These are phyloP conservation scores for Claviceps pusilla DNA, from an alignment of 2,329 filamentous ascomycete genomes.

Conservation along the genomic window DNA sequence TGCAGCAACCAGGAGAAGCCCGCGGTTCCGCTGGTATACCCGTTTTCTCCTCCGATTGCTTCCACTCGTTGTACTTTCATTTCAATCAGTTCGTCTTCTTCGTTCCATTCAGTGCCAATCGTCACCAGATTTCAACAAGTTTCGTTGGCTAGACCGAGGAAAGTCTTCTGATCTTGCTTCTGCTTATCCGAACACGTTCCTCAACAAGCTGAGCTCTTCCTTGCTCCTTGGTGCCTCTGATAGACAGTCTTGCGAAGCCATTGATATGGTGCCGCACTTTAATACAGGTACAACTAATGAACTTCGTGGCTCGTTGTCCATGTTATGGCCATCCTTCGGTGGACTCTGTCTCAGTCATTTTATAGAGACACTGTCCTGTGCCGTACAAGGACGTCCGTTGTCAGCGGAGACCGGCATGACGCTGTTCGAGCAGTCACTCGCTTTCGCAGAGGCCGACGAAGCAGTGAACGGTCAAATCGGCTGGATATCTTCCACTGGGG, in stretches of 20 bases:
- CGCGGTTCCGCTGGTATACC: slow-evolving; percentile 60
- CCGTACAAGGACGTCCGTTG: slow-evolving; percentile 66
- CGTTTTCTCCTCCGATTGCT: slow-evolving; percentile 55
- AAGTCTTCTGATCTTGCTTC: slow-evolving; percentile 56
- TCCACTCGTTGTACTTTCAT: slow-evolving; percentile 54
- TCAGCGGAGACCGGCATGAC: slow-evolving; percentile 90
- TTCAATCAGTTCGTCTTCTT: slow-evolving; percentile 56
- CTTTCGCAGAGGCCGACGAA: slow-evolving; percentile 88
- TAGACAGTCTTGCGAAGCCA: slow-evolving; percentile 56
- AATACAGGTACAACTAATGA: slow-evolving; percentile 33
- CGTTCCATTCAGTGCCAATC: slow-evolving; percentile 90
- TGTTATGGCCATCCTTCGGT: slow-evolving; percentile 61
- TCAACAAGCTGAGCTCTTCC: slow-evolving; percentile 57
- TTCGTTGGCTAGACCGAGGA: slow-evolving; percentile 54
- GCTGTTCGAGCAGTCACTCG: slow-evolving; percentile 86
- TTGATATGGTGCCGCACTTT: slow-evolving; percentile 52
- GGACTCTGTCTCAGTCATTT: slow-evolving; percentile 66
- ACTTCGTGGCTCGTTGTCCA: slow-evolving; percentile 61
- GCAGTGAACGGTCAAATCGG: slow-evolving; percentile 69
- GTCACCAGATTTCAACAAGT: slow-evolving; percentile 51
- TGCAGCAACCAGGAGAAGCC: slow-evolving; percentile 67
- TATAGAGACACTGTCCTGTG: slow-evolving; percentile 74
- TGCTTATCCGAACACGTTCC: slow-evolving; percentile 49
- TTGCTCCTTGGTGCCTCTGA: slow-evolving; percentile 63
- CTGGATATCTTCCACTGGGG: slow-evolving; percentile 46